Conservation (phyloP, 345 rosid genomes). For the Erucastrum elatum region DNA sequence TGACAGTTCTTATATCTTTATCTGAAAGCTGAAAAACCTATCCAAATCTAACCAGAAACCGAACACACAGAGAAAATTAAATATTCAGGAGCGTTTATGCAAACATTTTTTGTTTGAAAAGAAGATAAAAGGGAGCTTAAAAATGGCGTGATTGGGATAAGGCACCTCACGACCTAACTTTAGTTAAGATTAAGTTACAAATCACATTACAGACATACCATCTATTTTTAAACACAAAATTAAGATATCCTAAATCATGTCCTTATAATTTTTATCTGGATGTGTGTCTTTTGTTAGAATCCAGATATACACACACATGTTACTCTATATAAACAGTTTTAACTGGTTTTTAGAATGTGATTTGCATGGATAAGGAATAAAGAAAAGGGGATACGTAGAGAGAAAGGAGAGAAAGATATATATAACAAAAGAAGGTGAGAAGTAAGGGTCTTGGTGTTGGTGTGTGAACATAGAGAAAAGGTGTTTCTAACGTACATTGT, state of each 20-base stretch:
- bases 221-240: constrained; percentile 11
- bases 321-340: background rate
- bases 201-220: background rate
- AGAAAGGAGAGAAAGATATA: background rate
- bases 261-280: constrained; percentile 8
- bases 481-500: constrained; percentile 34
- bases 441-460: constrained; percentile 40
- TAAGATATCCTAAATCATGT: constrained; percentile 17
- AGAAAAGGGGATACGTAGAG: constrained; percentile 32
- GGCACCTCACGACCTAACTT: constrained; percentile 29
- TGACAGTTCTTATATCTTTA: too few relatives aligned
- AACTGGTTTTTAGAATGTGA: constrained; percentile 19
- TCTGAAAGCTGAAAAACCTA: too few relatives aligned
- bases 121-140: background rate
- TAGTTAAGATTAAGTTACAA: constrained; percentile 22
- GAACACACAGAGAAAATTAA: background rate
- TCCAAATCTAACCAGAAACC: background rate
- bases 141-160: constrained; percentile 20
- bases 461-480: constrained; percentile 35
- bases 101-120: background rate
- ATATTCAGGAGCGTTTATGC: background rate
- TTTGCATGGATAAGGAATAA: constrained; percentile 8
- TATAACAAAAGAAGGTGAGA: constrained; percentile 34
- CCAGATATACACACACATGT: constrained; percentile 15
- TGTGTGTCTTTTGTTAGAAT: background rate